phyloP scores from a whole-genome alignment of 2,329 filamentous ascomycete species.

The Beauveria bassiana region DNA sequence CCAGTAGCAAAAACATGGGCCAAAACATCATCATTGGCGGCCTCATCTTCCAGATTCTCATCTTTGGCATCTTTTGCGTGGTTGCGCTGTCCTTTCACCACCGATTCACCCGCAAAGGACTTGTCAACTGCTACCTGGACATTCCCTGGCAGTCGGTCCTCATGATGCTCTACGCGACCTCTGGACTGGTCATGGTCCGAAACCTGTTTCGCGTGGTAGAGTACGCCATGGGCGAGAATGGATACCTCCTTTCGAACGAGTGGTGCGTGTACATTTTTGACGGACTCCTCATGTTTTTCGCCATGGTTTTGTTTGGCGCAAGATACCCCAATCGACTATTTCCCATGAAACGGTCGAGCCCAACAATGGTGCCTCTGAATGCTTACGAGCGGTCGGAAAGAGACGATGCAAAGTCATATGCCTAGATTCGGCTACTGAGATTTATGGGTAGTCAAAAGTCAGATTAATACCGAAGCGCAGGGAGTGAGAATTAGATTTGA shows the following conservation, averaged over 20 bases:
- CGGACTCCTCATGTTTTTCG: conserved; percentile 28
- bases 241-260: conserved; percentile 31
- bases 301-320: conserved; percentile 15
- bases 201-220: conserved; percentile 39
- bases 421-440: neutral
- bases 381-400: neutral
- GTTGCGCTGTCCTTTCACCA: conserved; percentile 37
- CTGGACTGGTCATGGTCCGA: conserved; percentile 31
- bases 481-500: no score
- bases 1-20: conserved; percentile 24
- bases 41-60: conserved; percentile 46
- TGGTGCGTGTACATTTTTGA: conserved; percentile 35
- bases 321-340: conserved; percentile 17
- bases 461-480: no score
- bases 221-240: conserved; percentile 32
- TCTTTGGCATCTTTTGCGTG: conserved; percentile 45
- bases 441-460: no score
- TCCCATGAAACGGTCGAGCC: neutral
- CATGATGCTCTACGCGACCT: conserved; percentile 28
- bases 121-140: neutral
- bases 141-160: conserved; percentile 28
- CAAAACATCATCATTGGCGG: conserved; percentile 44
- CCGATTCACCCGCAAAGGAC: conserved; percentile 8
- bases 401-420: neutral
- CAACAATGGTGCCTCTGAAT: neutral